Evolutionary conservation across 2,329 filamentous ascomycete genomes (phyloP).

Genomic region (Alternaria burnsii): DNA sequence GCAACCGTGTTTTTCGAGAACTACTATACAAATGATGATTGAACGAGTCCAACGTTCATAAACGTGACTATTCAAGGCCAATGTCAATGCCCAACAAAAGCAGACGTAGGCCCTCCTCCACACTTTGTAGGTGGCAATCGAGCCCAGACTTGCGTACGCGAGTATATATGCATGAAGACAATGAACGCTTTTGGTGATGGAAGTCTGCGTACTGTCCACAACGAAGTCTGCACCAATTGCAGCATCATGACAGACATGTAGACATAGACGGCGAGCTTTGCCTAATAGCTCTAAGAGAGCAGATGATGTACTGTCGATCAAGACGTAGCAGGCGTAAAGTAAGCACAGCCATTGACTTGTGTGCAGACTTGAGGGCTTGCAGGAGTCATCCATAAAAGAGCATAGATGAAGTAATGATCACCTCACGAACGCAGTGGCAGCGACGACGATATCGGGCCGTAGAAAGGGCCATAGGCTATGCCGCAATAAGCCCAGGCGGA

Average conservation of each 20-base stretch:
- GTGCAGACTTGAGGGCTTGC: slow-evolving; percentile 6
- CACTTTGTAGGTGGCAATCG: neutral
- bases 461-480: slow-evolving; percentile 11
- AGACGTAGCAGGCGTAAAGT: slow-evolving; percentile 1
- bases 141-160: neutral
- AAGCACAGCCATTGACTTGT: slow-evolving; percentile 1
- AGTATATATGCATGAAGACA: slow-evolving; percentile 15
- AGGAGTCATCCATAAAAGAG: slow-evolving; percentile 19
- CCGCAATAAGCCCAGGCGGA: slow-evolving; percentile 4
- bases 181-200: slow-evolving; percentile 16
- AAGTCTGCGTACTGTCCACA: slow-evolving; percentile 2
- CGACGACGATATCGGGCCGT: slow-evolving; percentile 7
- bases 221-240: slow-evolving; percentile 4
- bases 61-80: neutral
- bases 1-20: neutral
- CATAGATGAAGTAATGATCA: slow-evolving; percentile 22
- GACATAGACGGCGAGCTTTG: neutral
- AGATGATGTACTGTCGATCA: slow-evolving; percentile 4
- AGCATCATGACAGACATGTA: slow-evolving; percentile 6
- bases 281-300: slow-evolving; percentile 1
- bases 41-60: neutral
- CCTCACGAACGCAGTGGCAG: slow-evolving; percentile 24
- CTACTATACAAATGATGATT: slow-evolving; percentile 18
- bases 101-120: slow-evolving; percentile 5
- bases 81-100: neutral